Conservation (phyloP, 2,329 filamentous ascomycete genomes). For the Aspergillus phoenicis region DNA sequence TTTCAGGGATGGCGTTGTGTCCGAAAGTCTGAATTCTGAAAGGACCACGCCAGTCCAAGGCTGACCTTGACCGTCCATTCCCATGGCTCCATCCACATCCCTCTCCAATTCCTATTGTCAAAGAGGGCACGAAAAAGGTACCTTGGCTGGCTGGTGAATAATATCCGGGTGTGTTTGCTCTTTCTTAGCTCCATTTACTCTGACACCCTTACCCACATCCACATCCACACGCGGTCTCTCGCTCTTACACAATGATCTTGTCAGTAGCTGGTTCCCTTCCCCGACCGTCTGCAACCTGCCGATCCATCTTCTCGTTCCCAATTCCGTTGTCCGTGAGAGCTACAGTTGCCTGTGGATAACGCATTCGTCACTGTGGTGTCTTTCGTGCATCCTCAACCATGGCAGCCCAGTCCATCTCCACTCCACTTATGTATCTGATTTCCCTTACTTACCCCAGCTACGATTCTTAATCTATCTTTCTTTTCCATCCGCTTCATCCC, state of each 20-base stretch:
- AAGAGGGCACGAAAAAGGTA: neutral
- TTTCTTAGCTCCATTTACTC: neutral
- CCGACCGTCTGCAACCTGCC: constrained; percentile 16
- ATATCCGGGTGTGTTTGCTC: neutral
- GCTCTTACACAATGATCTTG: constrained; percentile 16
- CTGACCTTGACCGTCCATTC: neutral
- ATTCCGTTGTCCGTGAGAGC: constrained; percentile 16
- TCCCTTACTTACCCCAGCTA: constrained; percentile 20
- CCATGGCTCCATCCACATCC: neutral
- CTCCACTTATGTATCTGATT: constrained; percentile 30
- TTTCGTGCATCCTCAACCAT: constrained; percentile 27
- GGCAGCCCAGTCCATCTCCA: constrained; percentile 19
- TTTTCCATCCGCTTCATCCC: constrained; percentile 4
- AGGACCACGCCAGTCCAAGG: neutral
- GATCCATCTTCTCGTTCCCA: constrained; percentile 18
- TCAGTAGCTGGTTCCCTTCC: constrained; percentile 11
- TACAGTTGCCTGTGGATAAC: constrained; percentile 17
- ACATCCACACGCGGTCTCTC: constrained; percentile 1
- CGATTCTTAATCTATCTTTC: constrained; percentile 10
- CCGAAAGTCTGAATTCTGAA: neutral
- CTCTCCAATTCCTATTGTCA: neutral
- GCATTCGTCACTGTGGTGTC: constrained; percentile 33
- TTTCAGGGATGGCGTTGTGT: constrained; percentile 21
- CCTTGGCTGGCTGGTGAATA: neutral
- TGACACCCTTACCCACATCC: neutral